Evolutionary conservation across 306 rosid species (phyloP), one percentile per base, ranked within the genome.

Genomic region (Inga laurina): DNA sequence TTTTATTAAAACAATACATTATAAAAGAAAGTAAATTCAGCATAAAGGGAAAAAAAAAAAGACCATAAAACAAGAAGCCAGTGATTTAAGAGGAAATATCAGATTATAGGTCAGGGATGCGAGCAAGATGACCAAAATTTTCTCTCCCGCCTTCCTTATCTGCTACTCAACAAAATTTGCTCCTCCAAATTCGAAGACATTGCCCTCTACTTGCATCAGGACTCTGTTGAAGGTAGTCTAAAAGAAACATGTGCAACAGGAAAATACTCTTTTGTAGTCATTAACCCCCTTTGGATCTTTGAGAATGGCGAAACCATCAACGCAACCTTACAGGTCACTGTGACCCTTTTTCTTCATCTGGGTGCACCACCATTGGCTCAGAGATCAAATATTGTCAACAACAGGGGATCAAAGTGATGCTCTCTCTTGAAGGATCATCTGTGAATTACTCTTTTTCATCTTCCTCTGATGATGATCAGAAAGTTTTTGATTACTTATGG

Each of bases 401-500:
- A 11, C 49, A 75, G 76, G 84, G 84, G 30, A 76, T 80, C 67
- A 84, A 80, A 45, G 79, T 84, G 18, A 59, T 84, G 84, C 82
- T 80, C 8, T 45, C 79, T 2, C 13, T 80, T 0, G 84, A 78
- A 68, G 84, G 81, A 22, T 39, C 5, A 19, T 2, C 0, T 3
- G 3, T 0, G 2, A 1, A 27, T 27, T 27, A 27, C 27, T 27
- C 27, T 27, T 27, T 27, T 27, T 27, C 27, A 27, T 27, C 27
- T 27, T 27, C 27, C 27, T 27, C 27, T 27, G 27, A 27, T 27
- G 27, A 27, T 27, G 27, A 27, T 27, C 27, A 27, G 27, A 27
- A 27, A 27, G 1, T 27, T 27, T 27, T 27, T 27, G 27, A 27
- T 27, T 27, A 27, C 27, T 27, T 27, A 27, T 27, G 27, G 27